Base-by-base conservation (phyloP, 192 early-diverging fungal genomes). In the Phlyctochytrium bullatum region DNA sequence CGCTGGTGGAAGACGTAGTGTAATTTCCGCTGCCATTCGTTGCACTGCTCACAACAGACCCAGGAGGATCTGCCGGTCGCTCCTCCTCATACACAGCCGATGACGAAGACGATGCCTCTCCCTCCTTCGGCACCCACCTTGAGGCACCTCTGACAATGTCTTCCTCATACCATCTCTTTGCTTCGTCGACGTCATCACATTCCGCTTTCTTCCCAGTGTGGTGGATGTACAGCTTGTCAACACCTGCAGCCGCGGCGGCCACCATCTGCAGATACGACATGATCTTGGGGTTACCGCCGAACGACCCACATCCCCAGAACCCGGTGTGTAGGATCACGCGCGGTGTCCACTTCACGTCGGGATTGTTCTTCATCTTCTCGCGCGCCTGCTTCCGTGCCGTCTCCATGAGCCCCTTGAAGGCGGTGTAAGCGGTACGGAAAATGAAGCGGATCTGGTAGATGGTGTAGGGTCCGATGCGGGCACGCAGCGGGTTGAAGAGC, bases 381-480 rank as follows among this genome's bases (percentile, higher is more conserved):
- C 20, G 40, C 10, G 40, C 6, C 40, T 47, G 40, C 40, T 47
- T 47, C 10, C 40, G 40, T 6, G 40, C 6, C 10, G 40, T 47
- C 20, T 47, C 40, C 40, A 47, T 54, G 25, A 62, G 61, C 10
- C 71, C 71, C 0, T 59, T 59, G 40, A 68, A 73, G 6, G 65
- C 71, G 10, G 71, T 73, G 50, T 67, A 66, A 1, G 71, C 71
- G 12, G 71, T 73, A 12, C 71, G 65, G 35, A 73, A 68, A 53
- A 73, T 67, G 47, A 52, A 47, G 24, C 71, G 64, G 32, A 73
- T 53, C 31, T 73, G 71, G 34, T 67, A 66, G 27, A 68, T 35
- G 17, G 65, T 67, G 61, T 71, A 71, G 0, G 69, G 65, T 0
- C 66, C 66, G 1, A 61, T 34, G 6, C 36, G 36, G n/a, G 71